Conservation (phyloP, 768 basidiomycete species). For the Phaffia tasmanica region DNA sequence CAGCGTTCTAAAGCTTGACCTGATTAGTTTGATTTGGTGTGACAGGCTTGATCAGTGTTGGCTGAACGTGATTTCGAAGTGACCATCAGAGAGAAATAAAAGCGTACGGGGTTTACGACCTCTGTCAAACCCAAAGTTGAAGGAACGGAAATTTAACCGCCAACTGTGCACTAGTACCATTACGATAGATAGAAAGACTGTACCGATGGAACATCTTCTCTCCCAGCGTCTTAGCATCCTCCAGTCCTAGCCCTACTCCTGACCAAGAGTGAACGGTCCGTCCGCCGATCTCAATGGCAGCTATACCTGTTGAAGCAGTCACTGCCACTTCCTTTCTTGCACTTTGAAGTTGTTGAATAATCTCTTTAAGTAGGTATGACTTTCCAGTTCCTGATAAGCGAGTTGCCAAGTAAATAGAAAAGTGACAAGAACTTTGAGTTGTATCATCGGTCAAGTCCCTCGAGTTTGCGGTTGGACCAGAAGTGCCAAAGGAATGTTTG, state of each 20-base stretch:
- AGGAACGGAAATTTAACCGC: too few species aligned
- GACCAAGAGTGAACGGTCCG: conserved; percentile 9
- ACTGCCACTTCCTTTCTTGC: conserved; percentile 1
- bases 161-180: too few species aligned
- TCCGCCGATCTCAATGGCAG: conserved; percentile 12
- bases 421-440: background rate
- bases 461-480: background rate
- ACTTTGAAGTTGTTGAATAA: conserved; percentile 5
- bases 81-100: too few species aligned
- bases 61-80: too few species aligned
- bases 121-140: too few species aligned
- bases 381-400: conserved; percentile 13
- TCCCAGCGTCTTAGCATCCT: background rate
- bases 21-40: too few species aligned
- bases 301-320: conserved; percentile 24
- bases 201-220: too few species aligned
- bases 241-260: conserved; percentile 8
- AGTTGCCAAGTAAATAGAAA: background rate
- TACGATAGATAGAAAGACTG: too few species aligned
- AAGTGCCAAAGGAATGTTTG: too few species aligned
- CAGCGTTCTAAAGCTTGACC: background rate
- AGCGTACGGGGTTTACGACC: too few species aligned
- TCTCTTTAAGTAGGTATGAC: conserved; percentile 13
- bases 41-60: too few species aligned
- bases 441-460: background rate